These are phyloP conservation scores for Ustulina deusta DNA, from an alignment of 2,329 filamentous ascomycete genomes.

Conservation along the genomic window DNA sequence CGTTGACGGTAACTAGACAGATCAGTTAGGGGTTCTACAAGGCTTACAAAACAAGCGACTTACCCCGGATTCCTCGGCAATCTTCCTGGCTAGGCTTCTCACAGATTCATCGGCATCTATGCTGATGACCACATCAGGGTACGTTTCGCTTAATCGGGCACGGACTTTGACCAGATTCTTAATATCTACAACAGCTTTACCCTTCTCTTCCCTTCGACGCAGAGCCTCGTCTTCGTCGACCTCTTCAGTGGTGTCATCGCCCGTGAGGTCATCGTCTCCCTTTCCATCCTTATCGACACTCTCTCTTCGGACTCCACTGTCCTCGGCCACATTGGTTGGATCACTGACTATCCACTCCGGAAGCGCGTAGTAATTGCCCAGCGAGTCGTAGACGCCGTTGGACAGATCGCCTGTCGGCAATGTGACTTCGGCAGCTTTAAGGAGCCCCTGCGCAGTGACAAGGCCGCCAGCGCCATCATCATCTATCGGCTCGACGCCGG, in stretches of 20 bases:
- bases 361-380: conserved; percentile 76
- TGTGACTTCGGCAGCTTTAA: conserved; percentile 82
- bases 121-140: conserved; percentile 70
- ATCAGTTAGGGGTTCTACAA: conserved; percentile 14
- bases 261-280: conserved; percentile 47
- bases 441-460: conserved; percentile 80
- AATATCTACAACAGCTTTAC: conserved; percentile 66
- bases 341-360: conserved; percentile 77
- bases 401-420: conserved; percentile 78
- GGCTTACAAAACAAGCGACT: conserved; percentile 49
- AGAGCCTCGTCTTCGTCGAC: conserved; percentile 53
- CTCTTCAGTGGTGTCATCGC: conserved; percentile 46
- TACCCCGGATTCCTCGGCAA: conserved; percentile 74
- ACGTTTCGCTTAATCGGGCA: conserved; percentile 74
- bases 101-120: conserved; percentile 74
- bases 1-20: conserved; percentile 64
- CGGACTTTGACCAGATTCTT: conserved; percentile 68
- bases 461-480: conserved; percentile 57
- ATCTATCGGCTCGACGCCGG: conserved; percentile 43
- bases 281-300: conserved; percentile 43
- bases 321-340: conserved; percentile 66
- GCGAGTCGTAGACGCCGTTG: conserved; percentile 77
- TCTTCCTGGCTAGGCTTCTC: conserved; percentile 69
- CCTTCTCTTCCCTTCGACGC: conserved; percentile 67
- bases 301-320: conserved; percentile 40